Evolutionary conservation across 257 asterid species (phyloP), one percentile per base, ranked within the genome.

Genomic region (Jacaranda copaia): DNA sequence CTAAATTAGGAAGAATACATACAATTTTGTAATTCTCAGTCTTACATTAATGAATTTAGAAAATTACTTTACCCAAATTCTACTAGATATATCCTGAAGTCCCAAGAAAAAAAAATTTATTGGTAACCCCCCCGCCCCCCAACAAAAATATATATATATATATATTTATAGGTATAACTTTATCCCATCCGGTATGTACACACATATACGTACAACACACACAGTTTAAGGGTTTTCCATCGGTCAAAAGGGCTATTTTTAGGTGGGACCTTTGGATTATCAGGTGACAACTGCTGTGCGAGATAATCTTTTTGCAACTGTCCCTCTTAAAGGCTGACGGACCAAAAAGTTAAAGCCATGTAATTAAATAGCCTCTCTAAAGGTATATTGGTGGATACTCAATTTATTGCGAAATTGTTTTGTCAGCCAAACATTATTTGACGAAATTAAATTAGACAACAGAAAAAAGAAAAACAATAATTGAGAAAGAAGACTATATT

Each of bases 231-330:
- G 57, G 36, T 9, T 8, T 0, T 9, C n/a, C 39, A 52, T 51
- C 70, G 81, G 81, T 78, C 77, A 78, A 78, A 78, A 63, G 65
- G 45, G 58, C 32, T 43, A 74, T 35, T 32, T 73, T 62, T 10
- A 13, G 79, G 63, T 75, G 70, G 79, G 77, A 72, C 73, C 38
- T 62, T 32, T 61, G 53, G 46, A 35, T 60, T 49, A 39, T 79
- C 60, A 72, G 68, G 55, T 64, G 82, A 59, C 68, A 36, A 70
- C 18, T 70, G 55, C 40, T 70, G 70, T 60, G 70, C 48, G 35
- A 74, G 53, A 13, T 40, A 19, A 3, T 20, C 20, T 20, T 59
- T 25, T 40, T 20, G 46, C 46, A 56, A 14, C 38, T 14, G 14
- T 40, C 6, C 10, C 58, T 36, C 53, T 42, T 71, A 69, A 42